Percentiles rank a stretch among this genome's conserved stretches.
Conservation (phyloP, 2,329 filamentous ascomycete genomes). For the Aspergillus glaucus region DNA sequence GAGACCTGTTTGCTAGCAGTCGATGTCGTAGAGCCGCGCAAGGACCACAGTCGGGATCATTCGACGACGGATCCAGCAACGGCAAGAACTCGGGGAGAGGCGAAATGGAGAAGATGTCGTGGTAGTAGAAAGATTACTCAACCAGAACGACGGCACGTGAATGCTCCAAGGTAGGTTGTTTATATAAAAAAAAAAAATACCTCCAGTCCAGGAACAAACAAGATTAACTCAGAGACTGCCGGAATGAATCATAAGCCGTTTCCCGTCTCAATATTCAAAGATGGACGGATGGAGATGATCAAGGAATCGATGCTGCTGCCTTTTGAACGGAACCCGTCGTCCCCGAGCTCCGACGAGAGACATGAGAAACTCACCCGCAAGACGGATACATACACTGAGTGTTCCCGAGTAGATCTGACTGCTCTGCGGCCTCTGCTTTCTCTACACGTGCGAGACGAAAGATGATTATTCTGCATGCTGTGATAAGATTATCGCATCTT, state of each 20-base stretch:
- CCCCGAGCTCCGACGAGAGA: background rate
- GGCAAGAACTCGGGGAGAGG: background rate
- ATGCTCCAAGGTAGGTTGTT: background rate
- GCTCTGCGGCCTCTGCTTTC: too few species aligned
- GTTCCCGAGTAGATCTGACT: too few species aligned
- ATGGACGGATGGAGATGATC: background rate
- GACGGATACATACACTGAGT: too few species aligned
- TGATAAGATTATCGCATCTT: background rate
- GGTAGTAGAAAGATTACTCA: background rate
- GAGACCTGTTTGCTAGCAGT: background rate
- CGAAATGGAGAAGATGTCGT: background rate
- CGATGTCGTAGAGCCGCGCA: background rate
- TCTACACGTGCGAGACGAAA: too few species aligned
- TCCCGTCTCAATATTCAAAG: background rate
- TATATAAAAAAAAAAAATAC: background rate
- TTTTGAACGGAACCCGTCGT: background rate
- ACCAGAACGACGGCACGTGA: background rate
- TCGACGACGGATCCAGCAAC: background rate
- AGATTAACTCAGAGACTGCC: background rate
- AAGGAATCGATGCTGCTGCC: background rate
- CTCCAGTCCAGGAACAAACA: background rate
- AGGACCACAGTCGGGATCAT: background rate
- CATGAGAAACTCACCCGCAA: too few species aligned
- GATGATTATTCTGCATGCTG: background rate
- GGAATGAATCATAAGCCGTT: background rate